Evolutionary conservation across 2,329 filamentous ascomycete genomes (phyloP), one percentile per base, ranked within the genome.

Genomic region (Amauroascus niger): DNA sequence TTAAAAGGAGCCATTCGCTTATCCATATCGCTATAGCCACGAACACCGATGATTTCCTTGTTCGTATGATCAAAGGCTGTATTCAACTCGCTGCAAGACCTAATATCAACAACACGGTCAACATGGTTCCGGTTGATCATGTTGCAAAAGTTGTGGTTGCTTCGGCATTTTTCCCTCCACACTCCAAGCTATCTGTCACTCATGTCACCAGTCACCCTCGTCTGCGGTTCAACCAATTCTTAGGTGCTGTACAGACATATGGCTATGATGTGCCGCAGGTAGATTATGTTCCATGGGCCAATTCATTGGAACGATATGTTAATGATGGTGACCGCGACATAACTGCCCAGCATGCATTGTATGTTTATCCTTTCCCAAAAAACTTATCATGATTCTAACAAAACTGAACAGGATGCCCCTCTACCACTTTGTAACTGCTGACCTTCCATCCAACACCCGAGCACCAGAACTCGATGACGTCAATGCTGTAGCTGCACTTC

Each of bases 21-120:
- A 46, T n/a, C 11, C 14, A 35, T 30, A 8, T 4, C 28, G 37
- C 13, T 53, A 18, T 55, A 63, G 79, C 80, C 58, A 86, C 74
- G 66, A 88, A 85, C 67, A 90, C 83, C 0, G 91, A 97, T 64
- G 91, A 96, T 69, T 97, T 96, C 74, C 73, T 97, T 6, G 79
- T 95, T 59, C 82, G 91, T 37, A 81, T 96, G 71, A 73, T 84
- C 54, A 95, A 96, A 73, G 90, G 88, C 54, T 95, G 88, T 63
- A 75, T 95, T 49, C 90, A 97, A 69, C 76, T 96, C 2, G 74
- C 74, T 1, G 76, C 77, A 2, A 78, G 88, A 0, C 91, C 90
- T 1, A 78, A 80, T 60, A 94, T 96, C 61, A 71, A 76, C 66
- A 97, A 95, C 73, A 87, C 88, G 0, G 82, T 96, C 69, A 97